These are phyloP conservation scores for Chlorella sp. DNA, from an alignment of 139 green algal genomes.

Conservation along the genomic window DNA sequence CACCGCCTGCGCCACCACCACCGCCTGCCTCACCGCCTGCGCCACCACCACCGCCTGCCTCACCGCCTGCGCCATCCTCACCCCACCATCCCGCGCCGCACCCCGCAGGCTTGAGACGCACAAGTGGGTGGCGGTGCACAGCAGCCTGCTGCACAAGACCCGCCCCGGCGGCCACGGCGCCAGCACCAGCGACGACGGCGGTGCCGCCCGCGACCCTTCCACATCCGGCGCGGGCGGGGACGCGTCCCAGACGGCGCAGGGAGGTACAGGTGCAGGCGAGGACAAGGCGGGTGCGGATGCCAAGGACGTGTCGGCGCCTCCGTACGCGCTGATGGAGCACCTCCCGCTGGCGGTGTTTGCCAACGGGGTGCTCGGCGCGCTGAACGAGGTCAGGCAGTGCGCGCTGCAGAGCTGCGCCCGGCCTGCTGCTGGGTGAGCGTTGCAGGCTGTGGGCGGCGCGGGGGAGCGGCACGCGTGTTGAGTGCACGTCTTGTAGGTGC, in stretches of 20 bases:
- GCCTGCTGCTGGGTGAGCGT: conserved; percentile 17
- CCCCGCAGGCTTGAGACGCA: conserved; percentile 63
- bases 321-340: conserved; percentile 83
- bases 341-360: conserved; percentile 83
- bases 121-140: conserved; percentile 79
- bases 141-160: conserved; percentile 10
- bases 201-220: too few relatives aligned
- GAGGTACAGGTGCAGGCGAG: too few relatives aligned
- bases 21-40: too few relatives aligned
- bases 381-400: conserved; percentile 97
- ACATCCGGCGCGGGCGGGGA: not conserved
- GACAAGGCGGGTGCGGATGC: conserved; percentile 5
- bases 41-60: too few relatives aligned
- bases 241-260: too few relatives aligned
- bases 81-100: too few relatives aligned
- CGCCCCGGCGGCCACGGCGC: not conserved
- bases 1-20: too few relatives aligned
- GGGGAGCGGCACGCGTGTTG: too few relatives aligned
- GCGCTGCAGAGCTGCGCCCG: conserved; percentile 37
- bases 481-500: too few relatives aligned
- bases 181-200: not conserved
- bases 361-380: conserved; percentile 81
- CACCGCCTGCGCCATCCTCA: too few relatives aligned
- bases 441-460: too few relatives aligned
- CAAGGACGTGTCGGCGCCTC: conserved; percentile 48